Base-by-base conservation (phyloP, 805 yeast species). In the Henningerozyma blattae region DNA sequence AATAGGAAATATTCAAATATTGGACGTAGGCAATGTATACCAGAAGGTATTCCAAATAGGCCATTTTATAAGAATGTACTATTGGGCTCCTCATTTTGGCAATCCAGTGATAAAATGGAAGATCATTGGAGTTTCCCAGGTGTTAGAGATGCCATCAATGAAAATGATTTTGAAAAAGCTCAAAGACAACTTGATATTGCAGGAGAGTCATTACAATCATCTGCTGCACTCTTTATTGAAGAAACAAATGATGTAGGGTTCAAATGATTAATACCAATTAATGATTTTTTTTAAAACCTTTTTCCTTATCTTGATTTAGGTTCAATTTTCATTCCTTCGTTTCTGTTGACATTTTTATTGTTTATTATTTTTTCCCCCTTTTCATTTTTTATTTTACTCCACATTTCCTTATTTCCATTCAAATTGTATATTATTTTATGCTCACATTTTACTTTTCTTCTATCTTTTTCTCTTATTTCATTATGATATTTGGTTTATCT, bases 51-150 rank as follows among this genome's bases (percentile, higher is more conserved):
- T 1, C 64, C 64, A 3, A 46, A 56, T 3, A 63, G 94, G 22
- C 62, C 70, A n/a, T 86, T 87, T 64, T 79, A 70, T 47, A 63
- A 66, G 45, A 85, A 83, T 47, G 52, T 67, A 2, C 46, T 86
- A 9, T 72, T 72, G 51, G 95, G 94, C 0, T 77, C 79, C 13
- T 74, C 80, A 30, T 50, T 66, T 33, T 58, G 64, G 43, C 84
- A 84, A 0, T 62, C 62, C 13, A 65, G 59, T 39, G 61, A 68
- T 27, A 68, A 77, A 70, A 17, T 10, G 3, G n/a, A 13, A 10
- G 27, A 24, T n/a, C 27, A 24, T 5, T 73, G 75, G 54, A 66
- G 82, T 3, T 83, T 79, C 48, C 95, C 96, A 0, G 68, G 71
- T 4, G 66, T 85, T 1, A 66, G 91, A 39, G 94, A 85, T 50